Conservation (phyloP, 129 eudicot genomes). For the Helianthus annuus region HanXRQr2.0-SUNRISE NC_035448.2:20746117-20746616, state of each 20-base stretch:
- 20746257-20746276: too few species aligned
- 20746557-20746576: conserved; percentile 70
- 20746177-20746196: too few species aligned
- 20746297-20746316: too few species aligned
- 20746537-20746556: conserved; percentile 62
- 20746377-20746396: conserved; percentile 4
- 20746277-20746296: too few species aligned
- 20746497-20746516: conserved; percentile 62
- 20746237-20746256: too few species aligned
- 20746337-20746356: not conserved
- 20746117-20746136: too few species aligned
- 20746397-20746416: conserved; percentile 21
- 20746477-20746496: conserved; percentile 30
- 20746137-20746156: too few species aligned
- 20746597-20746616: conserved; percentile 46
- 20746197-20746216: too few species aligned
- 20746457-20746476: conserved; percentile 2
- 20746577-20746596: conserved; percentile 64
- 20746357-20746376: not conserved
- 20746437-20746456: conserved; percentile 33
- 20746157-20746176: too few species aligned
- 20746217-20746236: too few species aligned
- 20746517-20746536: conserved; percentile 61
- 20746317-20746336: not conserved
- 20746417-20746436: conserved; percentile 14